phyloP scores from a whole-genome alignment of 148 eudicot species.

The Chenopodium album region DNA sequence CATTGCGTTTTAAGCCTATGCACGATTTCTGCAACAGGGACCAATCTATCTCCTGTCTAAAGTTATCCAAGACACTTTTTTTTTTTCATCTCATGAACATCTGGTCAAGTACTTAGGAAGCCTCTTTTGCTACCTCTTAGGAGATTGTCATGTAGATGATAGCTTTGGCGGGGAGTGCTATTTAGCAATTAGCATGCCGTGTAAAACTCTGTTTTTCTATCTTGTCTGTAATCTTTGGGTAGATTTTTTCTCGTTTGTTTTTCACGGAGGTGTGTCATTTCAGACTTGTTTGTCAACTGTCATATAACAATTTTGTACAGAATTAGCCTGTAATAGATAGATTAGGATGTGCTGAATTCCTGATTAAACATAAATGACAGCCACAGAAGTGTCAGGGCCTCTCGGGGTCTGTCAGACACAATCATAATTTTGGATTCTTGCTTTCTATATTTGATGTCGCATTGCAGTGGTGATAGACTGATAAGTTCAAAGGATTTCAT shows the following conservation, averaged over 20 bases:
- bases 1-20: no score
- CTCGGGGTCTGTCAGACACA: background rate
- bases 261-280: background rate
- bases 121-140: background rate
- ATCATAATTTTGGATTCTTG: background rate
- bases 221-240: background rate
- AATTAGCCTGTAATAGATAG: background rate
- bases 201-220: background rate
- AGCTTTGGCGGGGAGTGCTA: background rate
- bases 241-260: background rate
- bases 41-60: no score
- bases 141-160: background rate
- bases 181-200: background rate
- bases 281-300: background rate
- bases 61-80: no score
- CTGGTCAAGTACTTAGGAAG: background rate
- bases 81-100: background rate
- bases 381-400: background rate
- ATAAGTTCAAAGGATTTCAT: background rate
- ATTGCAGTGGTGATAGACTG: background rate
- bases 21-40: no score
- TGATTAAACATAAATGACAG: background rate
- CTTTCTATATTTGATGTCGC: background rate
- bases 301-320: background rate
- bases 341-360: background rate